These are phyloP conservation scores for Solanum rostratum DNA, from an alignment of 257 asterid genomes.

Conservation along the genomic window DNA sequence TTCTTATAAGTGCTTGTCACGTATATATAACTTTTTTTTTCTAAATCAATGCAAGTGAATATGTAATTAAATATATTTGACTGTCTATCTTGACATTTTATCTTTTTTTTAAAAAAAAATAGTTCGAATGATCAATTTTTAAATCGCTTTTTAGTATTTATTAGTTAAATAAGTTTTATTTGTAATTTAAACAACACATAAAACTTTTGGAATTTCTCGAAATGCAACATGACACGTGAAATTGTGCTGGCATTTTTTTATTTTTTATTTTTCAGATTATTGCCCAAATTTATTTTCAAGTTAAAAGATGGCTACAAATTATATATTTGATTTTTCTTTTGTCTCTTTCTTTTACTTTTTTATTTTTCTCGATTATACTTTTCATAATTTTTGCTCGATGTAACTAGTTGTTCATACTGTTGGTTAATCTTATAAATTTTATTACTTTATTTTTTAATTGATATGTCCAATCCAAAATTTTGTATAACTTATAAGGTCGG, in stretches of 20 bases:
- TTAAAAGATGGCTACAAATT: background rate
- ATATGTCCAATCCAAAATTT: background rate
- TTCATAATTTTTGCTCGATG: background rate
- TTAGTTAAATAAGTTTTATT: background rate
- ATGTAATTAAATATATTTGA: background rate
- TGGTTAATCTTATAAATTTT: background rate
- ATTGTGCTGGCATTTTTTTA: background rate
- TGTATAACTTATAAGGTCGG: no score
- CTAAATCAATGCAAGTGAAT: background rate
- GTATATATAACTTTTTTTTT: background rate
- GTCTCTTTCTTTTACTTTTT: background rate
- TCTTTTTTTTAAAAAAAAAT: background rate
- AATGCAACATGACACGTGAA: background rate
- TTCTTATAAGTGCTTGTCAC: background rate
- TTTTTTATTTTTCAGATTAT: background rate
- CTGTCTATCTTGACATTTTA: background rate
- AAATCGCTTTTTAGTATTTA: background rate
- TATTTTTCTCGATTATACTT: background rate
- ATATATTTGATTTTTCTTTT: background rate
- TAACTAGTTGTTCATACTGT: background rate
- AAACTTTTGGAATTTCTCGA: background rate
- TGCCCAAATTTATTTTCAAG: background rate
- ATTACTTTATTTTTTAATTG: background rate
- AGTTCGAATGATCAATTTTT: background rate
- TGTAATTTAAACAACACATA: background rate